These are phyloP conservation scores for Globisporangium nagaii DNA, from an alignment of 352 stramenopile genomes.

Conservation along the genomic window DNA sequence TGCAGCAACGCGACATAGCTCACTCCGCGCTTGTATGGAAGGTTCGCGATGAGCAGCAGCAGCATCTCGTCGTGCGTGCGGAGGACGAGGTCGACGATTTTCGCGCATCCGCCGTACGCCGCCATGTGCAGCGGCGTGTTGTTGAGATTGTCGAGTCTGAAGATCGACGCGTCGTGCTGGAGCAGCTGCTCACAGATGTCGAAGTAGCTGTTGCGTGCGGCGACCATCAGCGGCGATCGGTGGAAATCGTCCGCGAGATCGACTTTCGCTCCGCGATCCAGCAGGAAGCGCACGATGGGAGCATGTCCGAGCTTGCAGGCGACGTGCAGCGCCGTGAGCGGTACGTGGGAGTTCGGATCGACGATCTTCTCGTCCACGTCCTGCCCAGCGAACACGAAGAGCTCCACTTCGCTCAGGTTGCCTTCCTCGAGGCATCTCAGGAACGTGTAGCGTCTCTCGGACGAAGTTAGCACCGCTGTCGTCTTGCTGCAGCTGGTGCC, in stretches of 20 bases:
- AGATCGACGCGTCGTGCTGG: constrained; percentile 31
- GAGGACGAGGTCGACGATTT: constrained; percentile 36
- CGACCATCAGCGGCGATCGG: constrained; percentile 54
- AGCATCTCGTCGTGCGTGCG: constrained; percentile 40
- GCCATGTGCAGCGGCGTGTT: constrained; percentile 67
- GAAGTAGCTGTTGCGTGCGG: constrained; percentile 46
- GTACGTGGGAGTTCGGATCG: constrained; percentile 28
- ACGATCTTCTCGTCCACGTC: constrained; percentile 41
- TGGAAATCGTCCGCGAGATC: constrained; percentile 45
- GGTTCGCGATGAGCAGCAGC: constrained; percentile 31
- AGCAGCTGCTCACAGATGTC: constrained; percentile 44
- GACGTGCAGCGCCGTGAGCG: constrained; percentile 47
- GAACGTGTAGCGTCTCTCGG: constrained; percentile 49
- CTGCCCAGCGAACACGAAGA: constrained; percentile 64
- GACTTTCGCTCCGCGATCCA: constrained; percentile 37
- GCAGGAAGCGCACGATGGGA: constrained; percentile 37
- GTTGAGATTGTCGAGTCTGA: constrained; percentile 48
- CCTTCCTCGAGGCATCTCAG: constrained; percentile 39
- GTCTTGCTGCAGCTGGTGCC: not conserved
- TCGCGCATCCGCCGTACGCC: constrained; percentile 43
- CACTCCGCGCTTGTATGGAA: constrained; percentile 23
- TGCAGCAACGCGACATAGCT: constrained; percentile 35
- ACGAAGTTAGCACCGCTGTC: constrained; percentile 7
- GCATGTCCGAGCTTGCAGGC: constrained; percentile 39
- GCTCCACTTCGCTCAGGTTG: constrained; percentile 35